Evolutionary conservation across 2,329 filamentous ascomycete genomes (phyloP), one percentile per base, ranked within the genome.

Genomic region (Blastomyces emzantsi): DNA sequence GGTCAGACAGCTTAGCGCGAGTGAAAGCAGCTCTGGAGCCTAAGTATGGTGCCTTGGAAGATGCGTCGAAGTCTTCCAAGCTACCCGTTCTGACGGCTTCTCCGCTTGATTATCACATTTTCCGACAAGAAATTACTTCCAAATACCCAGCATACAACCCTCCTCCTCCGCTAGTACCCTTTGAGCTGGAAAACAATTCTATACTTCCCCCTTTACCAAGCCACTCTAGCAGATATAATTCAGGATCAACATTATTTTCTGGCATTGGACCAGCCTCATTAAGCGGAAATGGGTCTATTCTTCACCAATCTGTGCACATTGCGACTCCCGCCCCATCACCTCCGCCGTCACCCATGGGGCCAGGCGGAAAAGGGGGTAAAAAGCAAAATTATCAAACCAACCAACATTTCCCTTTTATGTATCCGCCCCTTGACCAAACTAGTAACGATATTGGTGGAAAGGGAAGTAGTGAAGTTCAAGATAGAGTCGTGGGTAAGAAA

Each of bases 351-450:
- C 94, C 94, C 11, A 88, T 88, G 43, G 92, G 85, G 0, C 83
- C 85, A 2, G 85, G 92, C 33, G 92, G 92, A 0, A 99, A 97
- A 75, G 90, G 90, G 61, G 92, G 89, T 0, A 99, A 99, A 81
- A 99, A 99, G 73, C 94, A 99, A 72, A 99, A 97, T 69, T 99
- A 99, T 71, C 94, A 99, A 75, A 99, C 94, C 0, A 99, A 99
- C 72, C 94, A 99, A 70, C 94, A 97, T 73, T 97, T 99, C 68
- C 94, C 94, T 0, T 97, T 99, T 72, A 87, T 99, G 78, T 99
- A 99, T 69, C 94, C 94, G 1, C 94, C 94, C 1, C 80, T 97
- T 22, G 93, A 97, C 75, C 88, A 87, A 66, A 88, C 86, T 30
- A 96, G 92, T 76, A 96, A 96, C 72, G 90, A 88, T 69, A 87